These are phyloP conservation scores for Fusarium domesticum DNA, from an alignment of 2,329 filamentous ascomycete species.

Conservation along the genomic window DNA sequence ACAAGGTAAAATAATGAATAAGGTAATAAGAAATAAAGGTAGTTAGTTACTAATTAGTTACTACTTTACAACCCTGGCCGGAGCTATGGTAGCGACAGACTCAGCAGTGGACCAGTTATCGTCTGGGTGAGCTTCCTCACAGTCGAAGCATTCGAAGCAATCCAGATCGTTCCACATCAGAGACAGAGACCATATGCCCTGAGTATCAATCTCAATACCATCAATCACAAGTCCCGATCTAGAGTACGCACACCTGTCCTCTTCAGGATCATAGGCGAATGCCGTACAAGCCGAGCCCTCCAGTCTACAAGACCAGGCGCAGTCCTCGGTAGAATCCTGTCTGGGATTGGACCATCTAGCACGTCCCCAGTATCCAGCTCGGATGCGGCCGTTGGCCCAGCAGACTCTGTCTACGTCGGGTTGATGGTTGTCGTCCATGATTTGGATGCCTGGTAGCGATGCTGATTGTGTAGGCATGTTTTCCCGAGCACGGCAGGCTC, in stretches of 20 bases:
- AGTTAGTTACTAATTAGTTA: too few species aligned
- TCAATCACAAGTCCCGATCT: not conserved
- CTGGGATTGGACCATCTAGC: not conserved
- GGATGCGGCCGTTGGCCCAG: conserved; percentile 4
- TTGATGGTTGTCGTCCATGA: conserved; percentile 1
- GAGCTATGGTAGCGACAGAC: not conserved
- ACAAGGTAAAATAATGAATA: too few species aligned
- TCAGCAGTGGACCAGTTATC: not conserved
- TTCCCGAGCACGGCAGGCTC: not conserved
- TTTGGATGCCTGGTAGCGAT: not conserved
- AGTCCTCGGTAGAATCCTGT: conserved; percentile 13
- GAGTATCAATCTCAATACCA: not conserved
- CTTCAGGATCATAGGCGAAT: not conserved
- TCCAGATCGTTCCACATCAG: conserved; percentile 9
- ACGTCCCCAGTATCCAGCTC: conserved; percentile 1
- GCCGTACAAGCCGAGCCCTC: conserved; percentile 6
- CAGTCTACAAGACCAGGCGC: conserved; percentile 3
- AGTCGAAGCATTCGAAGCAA: conserved; percentile 8
- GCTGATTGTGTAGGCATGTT: not conserved
- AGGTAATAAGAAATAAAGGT: too few species aligned
- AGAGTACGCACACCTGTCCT: not conserved
- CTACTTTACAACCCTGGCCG: too few species aligned
- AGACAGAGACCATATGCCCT: not conserved
- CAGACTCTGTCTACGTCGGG: conserved; percentile 1
- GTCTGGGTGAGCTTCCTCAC: not conserved